These are phyloP conservation scores for Neurospora intermedia DNA, from an alignment of 495 filamentous ascomycete species.

Conservation along the genomic window DNA sequence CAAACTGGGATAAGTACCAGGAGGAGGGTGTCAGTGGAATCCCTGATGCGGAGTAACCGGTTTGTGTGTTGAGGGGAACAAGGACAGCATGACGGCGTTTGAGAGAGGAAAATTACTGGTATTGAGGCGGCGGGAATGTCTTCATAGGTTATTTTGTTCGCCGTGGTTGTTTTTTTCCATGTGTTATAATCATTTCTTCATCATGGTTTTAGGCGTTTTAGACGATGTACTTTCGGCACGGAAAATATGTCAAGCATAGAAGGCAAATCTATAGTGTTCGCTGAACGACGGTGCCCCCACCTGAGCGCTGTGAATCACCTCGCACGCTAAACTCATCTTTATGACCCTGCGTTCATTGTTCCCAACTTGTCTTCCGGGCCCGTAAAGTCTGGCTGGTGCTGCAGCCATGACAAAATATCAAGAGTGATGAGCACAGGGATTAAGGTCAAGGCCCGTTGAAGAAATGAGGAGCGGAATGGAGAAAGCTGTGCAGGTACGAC, in stretches of 20 bases:
- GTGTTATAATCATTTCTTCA: not conserved
- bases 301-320: not conserved
- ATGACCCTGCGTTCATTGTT: not conserved
- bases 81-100: not conserved
- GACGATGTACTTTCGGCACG: not conserved
- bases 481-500: not conserved
- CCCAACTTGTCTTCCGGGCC: not conserved
- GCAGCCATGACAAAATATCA: not conserved
- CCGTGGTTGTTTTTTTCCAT: not conserved
- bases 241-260: not conserved
- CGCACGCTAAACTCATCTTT: not conserved
- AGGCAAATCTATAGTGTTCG: not conserved
- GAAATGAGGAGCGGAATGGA: not conserved
- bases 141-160: not conserved
- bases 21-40: conserved; percentile 12
- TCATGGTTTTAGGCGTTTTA: not conserved
- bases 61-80: not conserved
- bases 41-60: not conserved
- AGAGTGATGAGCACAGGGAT: not conserved
- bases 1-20: conserved; percentile 65
- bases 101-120: not conserved
- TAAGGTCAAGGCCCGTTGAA: not conserved
- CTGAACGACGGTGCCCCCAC: not conserved
- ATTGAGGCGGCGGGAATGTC: not conserved
- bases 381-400: not conserved